Conservation (phyloP, 164 flowering plant genomes). For the Buxus sempervirens region DNA sequence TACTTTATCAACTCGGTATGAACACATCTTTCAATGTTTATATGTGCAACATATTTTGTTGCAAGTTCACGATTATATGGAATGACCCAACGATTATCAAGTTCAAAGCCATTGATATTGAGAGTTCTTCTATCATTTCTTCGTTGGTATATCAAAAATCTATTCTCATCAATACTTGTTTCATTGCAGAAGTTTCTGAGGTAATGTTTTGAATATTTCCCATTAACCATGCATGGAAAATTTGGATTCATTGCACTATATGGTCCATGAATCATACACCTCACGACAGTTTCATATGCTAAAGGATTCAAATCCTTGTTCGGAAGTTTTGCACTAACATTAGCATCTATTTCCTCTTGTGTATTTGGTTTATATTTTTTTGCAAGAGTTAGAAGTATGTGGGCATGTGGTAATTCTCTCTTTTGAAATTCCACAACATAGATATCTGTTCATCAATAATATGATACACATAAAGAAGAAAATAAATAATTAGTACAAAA, state of each 20-base stretch:
- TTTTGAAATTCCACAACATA: too few relatives aligned
- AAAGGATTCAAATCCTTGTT: background rate
- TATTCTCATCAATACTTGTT: background rate
- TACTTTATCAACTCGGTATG: background rate
- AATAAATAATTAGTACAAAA: background rate
- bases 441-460: background rate
- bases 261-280: background rate
- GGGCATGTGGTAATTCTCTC: too few relatives aligned
- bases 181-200: background rate
- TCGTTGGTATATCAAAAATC: background rate
- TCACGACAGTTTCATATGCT: background rate
- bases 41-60: background rate
- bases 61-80: slow-evolving; percentile 2
- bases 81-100: slow-evolving; percentile 3
- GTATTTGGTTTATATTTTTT: background rate
- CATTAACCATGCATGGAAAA: too few relatives aligned
- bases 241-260: background rate
- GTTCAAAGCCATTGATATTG: background rate
- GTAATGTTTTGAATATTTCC: background rate
- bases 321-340: slow-evolving; percentile 15
- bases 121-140: background rate
- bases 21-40: background rate
- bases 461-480: background rate
- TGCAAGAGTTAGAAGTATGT: too few relatives aligned
- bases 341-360: slow-evolving; percentile 2